Percentiles rank a stretch among this genome's conserved stretches.
Evolutionary conservation across 495 filamentous ascomycete species (phyloP).

Genomic region (Mytilinidion resinicola): DNA sequence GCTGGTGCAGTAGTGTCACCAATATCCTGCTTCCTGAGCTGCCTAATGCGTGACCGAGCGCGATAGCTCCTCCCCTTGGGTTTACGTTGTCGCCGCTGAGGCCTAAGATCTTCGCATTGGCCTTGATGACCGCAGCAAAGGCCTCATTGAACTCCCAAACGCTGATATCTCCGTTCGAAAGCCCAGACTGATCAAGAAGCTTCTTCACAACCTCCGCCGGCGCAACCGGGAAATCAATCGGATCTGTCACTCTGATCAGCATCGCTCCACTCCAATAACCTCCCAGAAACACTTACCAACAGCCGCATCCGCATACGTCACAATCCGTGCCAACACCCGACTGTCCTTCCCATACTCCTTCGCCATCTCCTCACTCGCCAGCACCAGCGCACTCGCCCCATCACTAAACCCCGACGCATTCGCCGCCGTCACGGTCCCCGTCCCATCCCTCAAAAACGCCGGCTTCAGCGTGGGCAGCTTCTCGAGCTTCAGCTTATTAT

Average conservation of each 20-base stretch:
- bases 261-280: background rate
- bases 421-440: conserved; percentile 87
- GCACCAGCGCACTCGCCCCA: conserved; percentile 83
- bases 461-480: conserved; percentile 84
- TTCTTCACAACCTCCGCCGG: conserved; percentile 88
- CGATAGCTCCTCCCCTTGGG: conserved; percentile 82
- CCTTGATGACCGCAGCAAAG: conserved; percentile 92
- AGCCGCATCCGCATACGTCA: conserved; percentile 82
- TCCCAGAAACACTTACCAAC: conserved; percentile 37
- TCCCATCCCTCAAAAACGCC: conserved; percentile 76
- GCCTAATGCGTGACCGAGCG: conserved; percentile 88
- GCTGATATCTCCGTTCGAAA: conserved; percentile 80
- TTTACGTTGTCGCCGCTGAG: conserved; percentile 76
- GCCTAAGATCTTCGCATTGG: conserved; percentile 85
- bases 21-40: conserved; percentile 92
- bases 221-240: conserved; percentile 92
- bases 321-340: conserved; percentile 76
- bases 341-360: conserved; percentile 65
- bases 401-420: conserved; percentile 92
- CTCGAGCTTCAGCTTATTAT: conserved; percentile 71
- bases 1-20: conserved; percentile 80
- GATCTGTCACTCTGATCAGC: conserved; percentile 44
- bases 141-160: conserved; percentile 99
- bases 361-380: conserved; percentile 70
- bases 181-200: conserved; percentile 80